phyloP scores from a whole-genome alignment of 2,329 filamentous ascomycete genomes.

The Stemphylium lycopersici region DNA sequence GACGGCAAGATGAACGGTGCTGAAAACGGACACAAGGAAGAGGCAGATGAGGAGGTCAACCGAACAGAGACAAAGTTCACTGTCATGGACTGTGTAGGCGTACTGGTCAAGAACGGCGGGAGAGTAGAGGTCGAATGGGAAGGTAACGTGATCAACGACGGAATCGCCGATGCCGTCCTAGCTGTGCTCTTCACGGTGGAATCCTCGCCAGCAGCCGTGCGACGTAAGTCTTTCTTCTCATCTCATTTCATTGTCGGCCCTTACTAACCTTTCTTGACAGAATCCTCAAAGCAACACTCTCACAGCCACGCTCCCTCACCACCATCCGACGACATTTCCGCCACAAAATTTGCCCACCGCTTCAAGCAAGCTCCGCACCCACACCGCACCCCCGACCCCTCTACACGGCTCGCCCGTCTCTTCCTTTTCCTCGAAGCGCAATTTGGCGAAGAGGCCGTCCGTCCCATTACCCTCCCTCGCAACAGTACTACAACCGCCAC shows the following conservation, averaged over 20 bases:
- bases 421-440: conserved; percentile 97
- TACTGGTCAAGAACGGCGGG: conserved; percentile 77
- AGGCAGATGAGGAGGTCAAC: conserved; percentile 69
- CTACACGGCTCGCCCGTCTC: conserved; percentile 81
- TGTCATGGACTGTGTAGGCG: conserved; percentile 88
- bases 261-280: conserved; percentile 23
- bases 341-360: conserved; percentile 25
- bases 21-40: conserved; percentile 52
- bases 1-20: conserved; percentile 48
- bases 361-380: conserved; percentile 63
- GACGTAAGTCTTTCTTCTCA: conserved; percentile 65
- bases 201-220: conserved; percentile 91
- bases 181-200: conserved; percentile 91
- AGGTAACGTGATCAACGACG: conserved; percentile 96
- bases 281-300: conserved; percentile 46
- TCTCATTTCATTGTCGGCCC: not conserved
- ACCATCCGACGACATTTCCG: conserved; percentile 12
- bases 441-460: conserved; percentile 83
- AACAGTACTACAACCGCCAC: conserved; percentile 49
- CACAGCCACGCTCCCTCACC: conserved; percentile 26
- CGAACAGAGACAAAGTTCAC: conserved; percentile 62
- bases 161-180: conserved; percentile 96
- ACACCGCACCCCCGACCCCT: conserved; percentile 72
- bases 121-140: conserved; percentile 96
- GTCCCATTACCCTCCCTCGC: conserved; percentile 73